Evolutionary conservation across 805 yeast genomes (phyloP).

Genomic region (Saccharomycopsis vini): DNA sequence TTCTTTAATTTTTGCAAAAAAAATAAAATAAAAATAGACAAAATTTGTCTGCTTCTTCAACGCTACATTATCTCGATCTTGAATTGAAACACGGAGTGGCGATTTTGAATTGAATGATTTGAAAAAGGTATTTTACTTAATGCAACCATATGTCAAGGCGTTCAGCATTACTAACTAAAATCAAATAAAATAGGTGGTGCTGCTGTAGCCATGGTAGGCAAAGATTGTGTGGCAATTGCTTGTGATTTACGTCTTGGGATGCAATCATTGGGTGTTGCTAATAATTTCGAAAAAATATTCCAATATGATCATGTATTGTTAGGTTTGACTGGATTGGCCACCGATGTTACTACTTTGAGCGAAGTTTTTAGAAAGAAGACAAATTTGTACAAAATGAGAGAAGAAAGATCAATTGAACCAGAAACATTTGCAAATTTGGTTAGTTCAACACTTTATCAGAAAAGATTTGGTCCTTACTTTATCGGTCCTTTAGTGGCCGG

Average conservation of each 20-base stretch:
- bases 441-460: constrained; percentile 81
- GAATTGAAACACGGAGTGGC: too few species aligned
- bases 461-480: constrained; percentile 92
- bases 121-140: too few species aligned
- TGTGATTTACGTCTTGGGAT: constrained; percentile 89
- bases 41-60: too few species aligned
- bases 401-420: constrained; percentile 89
- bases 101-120: too few species aligned
- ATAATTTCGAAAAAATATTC: constrained; percentile 88
- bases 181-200: constrained; percentile 93
- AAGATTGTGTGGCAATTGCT: constrained; percentile 97
- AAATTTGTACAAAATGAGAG: constrained; percentile 81
- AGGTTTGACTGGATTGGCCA: constrained; percentile 91
- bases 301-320: constrained; percentile 77
- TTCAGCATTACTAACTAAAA: too few species aligned
- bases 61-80: too few species aligned
- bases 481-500: constrained; percentile 98
- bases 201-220: constrained; percentile 97
- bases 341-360: constrained; percentile 81
- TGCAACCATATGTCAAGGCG: too few species aligned
- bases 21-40: too few species aligned
- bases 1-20: too few species aligned
- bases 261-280: constrained; percentile 86
- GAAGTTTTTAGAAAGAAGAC: constrained; percentile 79
- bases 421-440: constrained; percentile 88